phyloP scores from a whole-genome alignment of 345 rosid genomes.

The Clausena lansium region DNA sequence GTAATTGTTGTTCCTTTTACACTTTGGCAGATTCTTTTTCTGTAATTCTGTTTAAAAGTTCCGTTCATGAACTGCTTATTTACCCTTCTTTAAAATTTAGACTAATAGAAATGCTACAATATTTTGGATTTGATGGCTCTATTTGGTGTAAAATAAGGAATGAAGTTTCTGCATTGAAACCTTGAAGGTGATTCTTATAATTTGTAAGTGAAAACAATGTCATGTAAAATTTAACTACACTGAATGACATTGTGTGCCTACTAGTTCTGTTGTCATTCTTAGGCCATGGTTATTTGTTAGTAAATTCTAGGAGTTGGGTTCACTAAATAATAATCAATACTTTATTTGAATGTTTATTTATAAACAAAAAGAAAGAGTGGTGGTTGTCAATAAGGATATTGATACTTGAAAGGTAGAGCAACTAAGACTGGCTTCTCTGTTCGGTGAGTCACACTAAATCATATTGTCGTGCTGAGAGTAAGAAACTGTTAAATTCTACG shows the following conservation, averaged over 20 bases:
- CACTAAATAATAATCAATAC: not conserved
- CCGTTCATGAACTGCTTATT: not conserved
- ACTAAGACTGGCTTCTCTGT: not conserved
- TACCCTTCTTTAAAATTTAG: not conserved
- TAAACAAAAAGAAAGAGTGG: not conserved
- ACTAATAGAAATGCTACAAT: not conserved
- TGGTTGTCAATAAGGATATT: not conserved
- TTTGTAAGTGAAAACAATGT: not conserved
- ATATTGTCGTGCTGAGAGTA: not conserved
- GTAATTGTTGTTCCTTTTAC: constrained; percentile 22
- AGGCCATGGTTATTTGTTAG: not conserved
- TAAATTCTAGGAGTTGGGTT: not conserved
- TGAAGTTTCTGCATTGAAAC: not conserved
- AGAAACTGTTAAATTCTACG: not conserved
- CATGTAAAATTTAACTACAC: not conserved
- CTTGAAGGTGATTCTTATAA: not conserved
- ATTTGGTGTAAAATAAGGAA: not conserved
- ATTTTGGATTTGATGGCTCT: not conserved
- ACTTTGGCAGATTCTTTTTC: not conserved
- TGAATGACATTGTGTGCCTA: not conserved
- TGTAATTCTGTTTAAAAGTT: not conserved
- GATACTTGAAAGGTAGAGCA: not conserved
- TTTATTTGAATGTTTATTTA: not conserved
- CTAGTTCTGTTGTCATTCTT: not conserved
- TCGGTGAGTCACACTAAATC: no score